Conservation (phyloP, 2,329 filamentous ascomycete genomes). For the Colletotrichum destructivum region DNA sequence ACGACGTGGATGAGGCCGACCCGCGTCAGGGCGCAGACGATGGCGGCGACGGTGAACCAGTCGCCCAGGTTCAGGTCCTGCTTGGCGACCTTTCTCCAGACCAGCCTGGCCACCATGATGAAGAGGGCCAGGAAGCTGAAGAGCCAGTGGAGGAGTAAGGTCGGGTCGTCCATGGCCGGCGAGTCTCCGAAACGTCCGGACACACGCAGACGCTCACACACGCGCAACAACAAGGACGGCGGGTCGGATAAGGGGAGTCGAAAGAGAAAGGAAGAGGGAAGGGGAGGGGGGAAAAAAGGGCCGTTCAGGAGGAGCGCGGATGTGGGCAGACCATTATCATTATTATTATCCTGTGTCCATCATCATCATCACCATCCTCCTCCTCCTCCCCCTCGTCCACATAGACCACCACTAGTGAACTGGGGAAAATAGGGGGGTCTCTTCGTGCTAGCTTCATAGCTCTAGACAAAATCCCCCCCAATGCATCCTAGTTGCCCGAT, state of each 20-base stretch:
- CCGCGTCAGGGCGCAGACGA: conserved; percentile 49
- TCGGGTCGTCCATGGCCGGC: conserved; percentile 43
- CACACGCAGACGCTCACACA: background rate
- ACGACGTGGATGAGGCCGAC: conserved; percentile 52
- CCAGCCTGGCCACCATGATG: conserved; percentile 45
- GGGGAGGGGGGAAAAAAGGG: conserved; percentile 8
- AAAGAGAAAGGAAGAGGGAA: conserved; percentile 6
- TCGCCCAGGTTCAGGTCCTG: conserved; percentile 46
- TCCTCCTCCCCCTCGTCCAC: background rate
- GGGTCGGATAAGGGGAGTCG: background rate
- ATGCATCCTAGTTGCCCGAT: conserved; percentile 23
- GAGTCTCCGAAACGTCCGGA: conserved; percentile 26
- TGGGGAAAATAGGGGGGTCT: conserved; percentile 10
- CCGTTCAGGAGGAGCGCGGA: conserved; percentile 10
- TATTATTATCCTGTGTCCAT: conserved; percentile 26
- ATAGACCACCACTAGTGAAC: background rate
- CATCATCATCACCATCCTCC: conserved; percentile 38
- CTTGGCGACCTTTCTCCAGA: conserved; percentile 43
- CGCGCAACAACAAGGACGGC: background rate
- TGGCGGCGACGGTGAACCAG: conserved; percentile 56
- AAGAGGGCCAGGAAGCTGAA: conserved; percentile 46
- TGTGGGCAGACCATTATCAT: conserved; percentile 36
- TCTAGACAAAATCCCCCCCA: background rate
- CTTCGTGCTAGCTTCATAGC: conserved; percentile 13
- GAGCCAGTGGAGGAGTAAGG: conserved; percentile 46